phyloP scores from a whole-genome alignment of 2,329 filamentous ascomycete species.

The Penicillium decumbens region DNA sequence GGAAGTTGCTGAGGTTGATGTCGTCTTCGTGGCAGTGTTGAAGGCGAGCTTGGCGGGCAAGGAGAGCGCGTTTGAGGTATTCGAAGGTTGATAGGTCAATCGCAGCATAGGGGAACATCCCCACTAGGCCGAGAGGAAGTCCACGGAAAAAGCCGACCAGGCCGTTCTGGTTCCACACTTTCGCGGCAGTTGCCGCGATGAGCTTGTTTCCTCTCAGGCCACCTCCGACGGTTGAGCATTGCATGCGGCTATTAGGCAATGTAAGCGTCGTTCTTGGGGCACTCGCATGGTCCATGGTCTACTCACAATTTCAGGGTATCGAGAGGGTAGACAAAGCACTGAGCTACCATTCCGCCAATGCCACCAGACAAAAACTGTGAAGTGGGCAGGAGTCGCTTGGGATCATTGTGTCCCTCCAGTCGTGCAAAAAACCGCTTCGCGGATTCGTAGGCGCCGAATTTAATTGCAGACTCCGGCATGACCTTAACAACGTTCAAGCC shows the following conservation, averaged over 20 bases:
- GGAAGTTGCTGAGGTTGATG: constrained; percentile 71
- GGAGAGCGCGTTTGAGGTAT: constrained; percentile 73
- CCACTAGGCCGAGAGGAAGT: constrained; percentile 84
- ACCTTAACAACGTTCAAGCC: constrained; percentile 96
- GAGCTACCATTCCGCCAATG: constrained; percentile 86
- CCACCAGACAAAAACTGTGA: constrained; percentile 91
- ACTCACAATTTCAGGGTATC: constrained; percentile 62
- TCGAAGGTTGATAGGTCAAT: constrained; percentile 97
- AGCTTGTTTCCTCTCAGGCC: constrained; percentile 78
- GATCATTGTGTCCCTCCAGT: constrained; percentile 81
- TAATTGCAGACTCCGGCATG: constrained; percentile 97
- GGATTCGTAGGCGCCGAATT: constrained; percentile 47
- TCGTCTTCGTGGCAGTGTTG: constrained; percentile 76
- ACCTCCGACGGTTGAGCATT: constrained; percentile 86
- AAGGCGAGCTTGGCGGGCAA: constrained; percentile 63
- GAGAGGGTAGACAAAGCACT: constrained; percentile 93
- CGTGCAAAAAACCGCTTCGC: constrained; percentile 81
- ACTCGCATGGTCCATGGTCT: not conserved
- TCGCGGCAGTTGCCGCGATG: constrained; percentile 74
- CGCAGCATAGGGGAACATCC: constrained; percentile 97
- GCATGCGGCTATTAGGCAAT: constrained; percentile 62
- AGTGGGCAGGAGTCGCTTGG: constrained; percentile 70
- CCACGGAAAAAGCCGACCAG: constrained; percentile 79
- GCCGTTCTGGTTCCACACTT: constrained; percentile 77
- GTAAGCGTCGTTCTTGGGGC: constrained; percentile 4